These are phyloP conservation scores for Pleoardoris graminearum DNA, from an alignment of 2,329 filamentous ascomycete genomes.

Conservation along the genomic window DNA sequence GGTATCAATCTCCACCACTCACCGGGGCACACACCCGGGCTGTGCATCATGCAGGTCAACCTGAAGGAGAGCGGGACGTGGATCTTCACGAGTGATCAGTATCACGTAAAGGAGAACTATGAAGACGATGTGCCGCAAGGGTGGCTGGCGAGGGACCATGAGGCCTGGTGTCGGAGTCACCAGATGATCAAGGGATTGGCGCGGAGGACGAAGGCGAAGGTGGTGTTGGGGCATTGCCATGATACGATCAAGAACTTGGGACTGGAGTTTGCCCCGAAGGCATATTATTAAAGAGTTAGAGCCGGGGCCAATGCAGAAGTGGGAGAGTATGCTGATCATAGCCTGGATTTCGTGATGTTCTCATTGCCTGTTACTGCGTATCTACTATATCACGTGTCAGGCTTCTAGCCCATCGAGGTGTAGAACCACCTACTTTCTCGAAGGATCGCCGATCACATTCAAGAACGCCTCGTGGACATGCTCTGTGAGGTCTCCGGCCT, in stretches of 20 bases:
- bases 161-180: constrained; percentile 39
- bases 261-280: constrained; percentile 30
- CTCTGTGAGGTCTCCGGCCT: constrained; percentile 90
- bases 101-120: constrained; percentile 45
- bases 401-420: background rate
- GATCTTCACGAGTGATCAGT: constrained; percentile 46
- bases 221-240: constrained; percentile 37
- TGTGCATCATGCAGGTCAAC: constrained; percentile 45
- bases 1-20: constrained; percentile 41
- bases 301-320: background rate
- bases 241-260: constrained; percentile 30
- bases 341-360: background rate
- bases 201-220: constrained; percentile 31
- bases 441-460: constrained; percentile 72
- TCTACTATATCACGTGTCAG: constrained; percentile 2
- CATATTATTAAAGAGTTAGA: constrained; percentile 21
- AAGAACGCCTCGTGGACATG: constrained; percentile 84
- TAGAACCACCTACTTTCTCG: constrained; percentile 18
- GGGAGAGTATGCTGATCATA: background rate
- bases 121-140: constrained; percentile 41
- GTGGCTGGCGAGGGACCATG: constrained; percentile 45
- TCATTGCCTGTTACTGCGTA: background rate
- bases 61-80: constrained; percentile 40
- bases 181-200: constrained; percentile 36
- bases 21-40: constrained; percentile 44